phyloP scores from a whole-genome alignment of 2,329 filamentous ascomycete genomes.

The Hypoxylon sp. region DNA sequence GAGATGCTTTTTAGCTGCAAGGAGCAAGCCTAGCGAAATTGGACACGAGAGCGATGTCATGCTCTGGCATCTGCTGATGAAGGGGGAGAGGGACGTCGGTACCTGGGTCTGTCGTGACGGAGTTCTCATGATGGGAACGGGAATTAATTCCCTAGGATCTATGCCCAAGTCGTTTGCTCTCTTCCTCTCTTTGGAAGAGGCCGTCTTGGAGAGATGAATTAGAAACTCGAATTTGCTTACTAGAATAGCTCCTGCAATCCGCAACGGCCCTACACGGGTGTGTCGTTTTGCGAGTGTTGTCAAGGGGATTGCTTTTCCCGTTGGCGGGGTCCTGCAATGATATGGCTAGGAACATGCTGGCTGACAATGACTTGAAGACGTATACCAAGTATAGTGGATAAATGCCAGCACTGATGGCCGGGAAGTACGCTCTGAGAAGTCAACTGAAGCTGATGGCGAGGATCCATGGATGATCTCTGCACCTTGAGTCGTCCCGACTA shows the following conservation, averaged over 20 bases:
- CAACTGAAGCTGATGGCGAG: not conserved
- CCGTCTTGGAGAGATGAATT: too few species aligned
- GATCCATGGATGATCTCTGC: not conserved
- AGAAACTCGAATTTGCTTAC: not conserved
- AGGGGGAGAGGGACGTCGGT: not conserved
- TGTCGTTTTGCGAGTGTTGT: not conserved
- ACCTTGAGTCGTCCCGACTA: not conserved
- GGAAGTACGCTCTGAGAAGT: not conserved
- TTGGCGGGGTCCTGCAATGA: not conserved
- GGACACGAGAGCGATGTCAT: slow-evolving; percentile 6
- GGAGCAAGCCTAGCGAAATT: not conserved
- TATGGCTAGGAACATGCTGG: not conserved
- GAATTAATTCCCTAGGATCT: not conserved
- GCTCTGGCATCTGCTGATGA: not conserved
- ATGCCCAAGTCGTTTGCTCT: not conserved
- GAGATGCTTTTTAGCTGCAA: slow-evolving; percentile 3
- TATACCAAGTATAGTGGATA: not conserved
- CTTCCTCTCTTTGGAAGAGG: not conserved
- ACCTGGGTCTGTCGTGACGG: not conserved
- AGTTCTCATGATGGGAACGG: not conserved
- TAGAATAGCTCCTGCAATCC: not conserved
- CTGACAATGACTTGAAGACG: not conserved
- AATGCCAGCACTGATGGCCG: not conserved
- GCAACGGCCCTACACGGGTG: not conserved
- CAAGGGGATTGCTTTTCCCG: not conserved